Conservation (phyloP, 2,329 filamentous ascomycete genomes). For the Coniella lustricola region DNA sequence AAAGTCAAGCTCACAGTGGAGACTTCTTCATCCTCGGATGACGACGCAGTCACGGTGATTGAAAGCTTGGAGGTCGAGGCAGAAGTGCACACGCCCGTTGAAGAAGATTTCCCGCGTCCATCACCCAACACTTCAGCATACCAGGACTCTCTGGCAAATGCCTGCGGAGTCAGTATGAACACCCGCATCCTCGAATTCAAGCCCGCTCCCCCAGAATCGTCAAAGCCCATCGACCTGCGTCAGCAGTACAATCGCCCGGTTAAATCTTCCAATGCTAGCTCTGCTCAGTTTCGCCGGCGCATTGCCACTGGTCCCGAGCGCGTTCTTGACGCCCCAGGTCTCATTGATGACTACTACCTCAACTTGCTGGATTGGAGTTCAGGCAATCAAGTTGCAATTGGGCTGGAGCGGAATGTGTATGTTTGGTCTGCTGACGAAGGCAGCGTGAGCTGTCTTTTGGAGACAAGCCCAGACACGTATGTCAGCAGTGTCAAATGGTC, state of each 20-base stretch:
- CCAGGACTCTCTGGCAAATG: slow-evolving; percentile 81
- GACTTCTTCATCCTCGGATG: slow-evolving; percentile 70
- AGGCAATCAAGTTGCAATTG: slow-evolving; percentile 95
- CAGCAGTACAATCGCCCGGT: slow-evolving; percentile 97
- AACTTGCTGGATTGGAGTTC: slow-evolving; percentile 98
- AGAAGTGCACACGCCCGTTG: slow-evolving; percentile 49
- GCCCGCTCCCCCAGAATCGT: slow-evolving; percentile 94
- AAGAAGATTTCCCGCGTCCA: slow-evolving; percentile 57
- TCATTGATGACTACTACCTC: slow-evolving; percentile 98
- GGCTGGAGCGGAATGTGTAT: slow-evolving; percentile 93
- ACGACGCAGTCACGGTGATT: slow-evolving; percentile 72
- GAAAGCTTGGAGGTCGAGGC: slow-evolving; percentile 74
- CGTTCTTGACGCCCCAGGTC: slow-evolving; percentile 88
- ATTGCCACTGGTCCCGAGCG: slow-evolving; percentile 93
- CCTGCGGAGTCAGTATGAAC: slow-evolving; percentile 87
- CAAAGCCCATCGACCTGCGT: slow-evolving; percentile 93
- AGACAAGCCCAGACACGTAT: slow-evolving; percentile 86
- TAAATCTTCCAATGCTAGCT: slow-evolving; percentile 64
- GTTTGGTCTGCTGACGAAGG: slow-evolving; percentile 97
- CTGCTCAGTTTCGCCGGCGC: slow-evolving; percentile 83
- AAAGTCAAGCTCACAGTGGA: slow-evolving; percentile 66
- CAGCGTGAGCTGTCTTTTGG: slow-evolving; percentile 78
- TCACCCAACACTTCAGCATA: slow-evolving; percentile 87
- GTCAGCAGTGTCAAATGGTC: slow-evolving; percentile 99
- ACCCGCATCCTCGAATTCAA: slow-evolving; percentile 97